Evolutionary conservation across 129 eudicot genomes (phyloP).

Genomic region (Helianthus annuus): DNA sequence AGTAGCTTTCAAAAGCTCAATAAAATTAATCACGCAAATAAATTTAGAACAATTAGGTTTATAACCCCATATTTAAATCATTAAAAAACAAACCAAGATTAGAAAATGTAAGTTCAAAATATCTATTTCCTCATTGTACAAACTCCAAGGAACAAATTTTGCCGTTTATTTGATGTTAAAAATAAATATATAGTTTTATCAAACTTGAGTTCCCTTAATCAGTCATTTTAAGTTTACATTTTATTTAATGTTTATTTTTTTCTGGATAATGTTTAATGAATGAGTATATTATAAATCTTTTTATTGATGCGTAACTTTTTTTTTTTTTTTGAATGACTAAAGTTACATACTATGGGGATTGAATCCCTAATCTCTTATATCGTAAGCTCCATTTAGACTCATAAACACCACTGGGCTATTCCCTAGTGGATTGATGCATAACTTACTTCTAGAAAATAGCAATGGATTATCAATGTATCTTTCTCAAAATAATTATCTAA

Average conservation of each 20-base stretch:
- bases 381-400: no score
- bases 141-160: not conserved
- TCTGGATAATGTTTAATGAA: not conserved
- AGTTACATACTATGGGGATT: no score
- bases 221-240: no score
- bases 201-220: not conserved
- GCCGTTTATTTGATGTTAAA: not conserved
- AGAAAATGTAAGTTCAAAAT: no score
- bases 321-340: no score
- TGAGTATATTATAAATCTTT: no score
- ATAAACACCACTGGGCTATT: no score
- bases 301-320: not conserved
- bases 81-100: not conserved
- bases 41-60: not conserved
- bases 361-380: no score
- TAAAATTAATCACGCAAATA: not conserved
- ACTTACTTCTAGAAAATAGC: not conserved
- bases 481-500: not conserved
- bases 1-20: not conserved
- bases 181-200: not conserved
- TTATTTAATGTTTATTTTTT: no score
- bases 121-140: not conserved
- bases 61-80: not conserved
- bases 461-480: not conserved
- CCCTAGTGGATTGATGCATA: not conserved